Evolutionary conservation across 1,284 basidiomycete species (phyloP).

Genomic region (Marasmius fiardii): DNA sequence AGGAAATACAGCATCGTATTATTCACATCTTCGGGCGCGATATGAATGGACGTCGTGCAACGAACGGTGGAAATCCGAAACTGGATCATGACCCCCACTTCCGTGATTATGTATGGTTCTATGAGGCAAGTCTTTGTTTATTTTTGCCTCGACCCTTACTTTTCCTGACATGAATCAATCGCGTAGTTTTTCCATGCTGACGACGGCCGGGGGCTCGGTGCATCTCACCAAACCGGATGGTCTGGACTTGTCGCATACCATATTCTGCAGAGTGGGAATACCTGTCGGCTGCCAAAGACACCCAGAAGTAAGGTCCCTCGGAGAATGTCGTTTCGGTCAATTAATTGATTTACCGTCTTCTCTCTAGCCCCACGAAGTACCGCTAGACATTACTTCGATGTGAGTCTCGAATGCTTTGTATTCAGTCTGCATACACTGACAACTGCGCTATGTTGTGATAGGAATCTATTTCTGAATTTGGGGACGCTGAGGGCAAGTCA

Average conservation of each 20-base stretch:
- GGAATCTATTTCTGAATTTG: constrained; percentile 66
- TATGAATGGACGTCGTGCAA: constrained; percentile 79
- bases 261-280: constrained; percentile 84
- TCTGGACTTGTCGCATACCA: constrained; percentile 92
- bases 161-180: constrained; percentile 9
- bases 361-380: constrained; percentile 79
- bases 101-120: constrained; percentile 94
- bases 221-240: constrained; percentile 98
- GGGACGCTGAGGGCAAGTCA: constrained; percentile 62
- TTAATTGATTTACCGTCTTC: constrained; percentile 13
- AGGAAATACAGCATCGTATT: constrained; percentile 96
- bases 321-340: constrained; percentile 13
- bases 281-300: constrained; percentile 82
- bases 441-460: constrained; percentile 58
- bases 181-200: constrained; percentile 92
- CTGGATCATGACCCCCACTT: constrained; percentile 95
- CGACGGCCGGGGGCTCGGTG: constrained; percentile 87
- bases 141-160: neutral
- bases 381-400: constrained; percentile 93
- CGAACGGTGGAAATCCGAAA: constrained; percentile 87
- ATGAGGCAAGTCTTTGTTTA: constrained; percentile 58
- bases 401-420: constrained; percentile 31
- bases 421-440: constrained; percentile 9
- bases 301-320: constrained; percentile 66
- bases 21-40: constrained; percentile 97